These are phyloP conservation scores for Phytophthora pinifolia DNA, from an alignment of 352 stramenopile genomes.

Conservation along the genomic window DNA sequence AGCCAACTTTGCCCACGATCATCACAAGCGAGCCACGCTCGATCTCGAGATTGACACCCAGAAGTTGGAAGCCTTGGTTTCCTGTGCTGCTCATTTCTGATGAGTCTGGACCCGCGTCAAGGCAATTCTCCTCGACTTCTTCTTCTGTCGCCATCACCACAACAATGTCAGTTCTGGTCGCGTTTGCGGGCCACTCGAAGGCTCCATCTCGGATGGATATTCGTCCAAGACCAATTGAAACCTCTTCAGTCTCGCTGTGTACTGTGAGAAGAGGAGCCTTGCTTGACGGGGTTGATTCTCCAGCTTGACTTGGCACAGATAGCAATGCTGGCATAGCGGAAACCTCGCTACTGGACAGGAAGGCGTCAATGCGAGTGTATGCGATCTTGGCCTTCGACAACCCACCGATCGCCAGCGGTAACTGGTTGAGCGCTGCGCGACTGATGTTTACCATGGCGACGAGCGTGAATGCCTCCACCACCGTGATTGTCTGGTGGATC, in stretches of 20 bases:
- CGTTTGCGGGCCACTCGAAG: constrained; percentile 32
- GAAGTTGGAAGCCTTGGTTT: constrained; percentile 21
- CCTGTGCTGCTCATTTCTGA: background rate
- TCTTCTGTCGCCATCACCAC: constrained; percentile 13
- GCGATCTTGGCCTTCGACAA: constrained; percentile 31
- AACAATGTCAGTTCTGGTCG: constrained; percentile 16
- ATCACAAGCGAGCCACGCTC: constrained; percentile 55
- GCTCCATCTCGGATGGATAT: constrained; percentile 22
- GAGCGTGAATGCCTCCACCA: constrained; percentile 32
- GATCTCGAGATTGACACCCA: constrained; percentile 56
- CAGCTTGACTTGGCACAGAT: background rate
- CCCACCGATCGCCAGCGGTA: constrained; percentile 19
- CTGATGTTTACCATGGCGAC: constrained; percentile 36
- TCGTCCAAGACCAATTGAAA: constrained; percentile 4
- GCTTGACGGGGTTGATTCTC: background rate
- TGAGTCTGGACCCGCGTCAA: background rate
- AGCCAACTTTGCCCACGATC: constrained; percentile 52
- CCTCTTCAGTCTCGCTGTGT: background rate
- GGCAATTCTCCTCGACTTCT: background rate
- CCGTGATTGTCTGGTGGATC: constrained; percentile 22
- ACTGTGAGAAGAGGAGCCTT: constrained; percentile 3
- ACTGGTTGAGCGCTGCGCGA: constrained; percentile 22
- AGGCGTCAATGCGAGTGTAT: constrained; percentile 25
- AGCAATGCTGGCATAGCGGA: background rate
- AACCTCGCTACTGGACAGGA: constrained; percentile 22